Evolutionary conservation across 2,329 filamentous ascomycete species (phyloP).

Genomic region (Phaeoacremonium minimum): DNA sequence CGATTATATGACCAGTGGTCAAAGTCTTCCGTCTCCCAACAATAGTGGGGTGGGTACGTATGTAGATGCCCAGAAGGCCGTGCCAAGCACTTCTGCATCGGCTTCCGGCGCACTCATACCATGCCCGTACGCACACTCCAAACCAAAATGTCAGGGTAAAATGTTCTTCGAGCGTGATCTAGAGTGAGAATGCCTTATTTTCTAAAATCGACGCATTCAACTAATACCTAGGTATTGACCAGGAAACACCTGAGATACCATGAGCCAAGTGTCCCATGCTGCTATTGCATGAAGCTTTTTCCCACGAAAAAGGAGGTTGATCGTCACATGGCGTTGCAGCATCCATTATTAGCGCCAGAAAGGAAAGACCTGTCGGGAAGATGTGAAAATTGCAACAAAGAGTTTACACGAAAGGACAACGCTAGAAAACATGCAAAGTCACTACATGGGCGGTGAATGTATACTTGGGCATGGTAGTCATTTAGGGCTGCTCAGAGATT

Average conservation of each 20-base stretch:
- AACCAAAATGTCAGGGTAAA: background rate
- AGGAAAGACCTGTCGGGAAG: too few species aligned
- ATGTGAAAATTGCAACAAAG: too few species aligned
- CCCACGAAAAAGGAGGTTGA: background rate
- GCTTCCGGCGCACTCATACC: background rate
- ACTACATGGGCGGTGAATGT: too few species aligned
- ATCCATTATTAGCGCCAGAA: too few species aligned
- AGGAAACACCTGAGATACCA: background rate
- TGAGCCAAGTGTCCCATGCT: background rate
- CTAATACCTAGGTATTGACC: background rate
- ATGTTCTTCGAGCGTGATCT: background rate
- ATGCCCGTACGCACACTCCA: background rate
- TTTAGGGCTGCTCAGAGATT: too few species aligned
- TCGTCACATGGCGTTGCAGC: background rate
- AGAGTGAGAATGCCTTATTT: background rate
- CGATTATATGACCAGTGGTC: too few species aligned
- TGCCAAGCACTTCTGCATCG: background rate
- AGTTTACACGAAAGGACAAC: too few species aligned
- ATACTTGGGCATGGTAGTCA: too few species aligned
- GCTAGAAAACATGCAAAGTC: too few species aligned
- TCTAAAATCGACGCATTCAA: background rate
- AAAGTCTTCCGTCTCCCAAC: too few species aligned
- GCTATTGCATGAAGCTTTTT: background rate
- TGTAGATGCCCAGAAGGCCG: background rate
- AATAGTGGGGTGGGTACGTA: too few species aligned